These are phyloP conservation scores for Rutidosis leptorrhynchoides DNA, from an alignment of 129 eudicot genomes.

Conservation along the genomic window DNA sequence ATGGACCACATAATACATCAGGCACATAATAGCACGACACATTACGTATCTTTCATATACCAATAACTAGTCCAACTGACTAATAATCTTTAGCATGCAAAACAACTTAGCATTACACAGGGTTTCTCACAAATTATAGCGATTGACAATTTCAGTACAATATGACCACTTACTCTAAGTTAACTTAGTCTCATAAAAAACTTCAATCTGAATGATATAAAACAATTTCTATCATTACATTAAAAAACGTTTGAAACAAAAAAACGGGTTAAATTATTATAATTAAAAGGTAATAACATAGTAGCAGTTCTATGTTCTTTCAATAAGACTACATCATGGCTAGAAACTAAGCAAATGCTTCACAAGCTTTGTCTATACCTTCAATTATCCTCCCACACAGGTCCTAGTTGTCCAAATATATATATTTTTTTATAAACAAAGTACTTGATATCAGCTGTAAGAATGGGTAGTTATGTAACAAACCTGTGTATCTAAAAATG, in stretches of 20 bases:
- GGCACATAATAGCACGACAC: constrained; percentile 2
- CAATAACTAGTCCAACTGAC: background rate
- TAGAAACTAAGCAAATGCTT: constrained; percentile 4
- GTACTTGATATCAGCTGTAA: background rate
- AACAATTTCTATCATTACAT: background rate
- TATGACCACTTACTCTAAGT: background rate
- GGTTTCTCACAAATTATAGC: background rate
- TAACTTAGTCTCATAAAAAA: background rate
- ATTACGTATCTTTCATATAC: background rate
- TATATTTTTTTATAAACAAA: background rate
- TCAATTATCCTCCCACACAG: constrained; percentile 5
- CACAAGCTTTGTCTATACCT: background rate
- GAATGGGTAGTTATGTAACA: constrained; percentile 11
- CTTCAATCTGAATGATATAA: background rate
- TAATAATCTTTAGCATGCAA: background rate
- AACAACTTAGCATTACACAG: background rate
- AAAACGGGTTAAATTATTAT: background rate
- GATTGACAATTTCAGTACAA: constrained; percentile 1
- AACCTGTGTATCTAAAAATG: constrained; percentile 97
- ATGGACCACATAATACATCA: constrained; percentile 1
- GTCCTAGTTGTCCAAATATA: background rate
- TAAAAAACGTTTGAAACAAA: background rate
- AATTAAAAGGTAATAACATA: background rate
- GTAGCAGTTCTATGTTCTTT: background rate
- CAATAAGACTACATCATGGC: background rate